Evolutionary conservation across 257 asterid genomes (phyloP), one percentile per base, ranked within the genome.

Genomic region (Ophiorrhiza pumila): DNA sequence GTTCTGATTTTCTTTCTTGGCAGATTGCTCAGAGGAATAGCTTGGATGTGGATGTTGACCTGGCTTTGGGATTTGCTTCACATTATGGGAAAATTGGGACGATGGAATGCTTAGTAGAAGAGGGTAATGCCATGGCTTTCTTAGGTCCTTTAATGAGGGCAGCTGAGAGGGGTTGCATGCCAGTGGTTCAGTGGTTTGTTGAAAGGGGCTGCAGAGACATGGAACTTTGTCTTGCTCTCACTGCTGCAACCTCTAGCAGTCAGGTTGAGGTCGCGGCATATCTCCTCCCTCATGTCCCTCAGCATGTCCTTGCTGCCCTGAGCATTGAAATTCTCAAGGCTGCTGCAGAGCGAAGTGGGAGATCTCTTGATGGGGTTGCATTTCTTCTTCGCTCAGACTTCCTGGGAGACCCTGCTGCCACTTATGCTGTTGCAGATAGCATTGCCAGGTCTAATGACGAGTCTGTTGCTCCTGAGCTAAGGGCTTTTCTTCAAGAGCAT

Each of bases 11-110:
- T 23, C 61, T 61, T 73, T 18, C 1, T 20, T 69, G 65, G 78
- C 77, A 94, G 99, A 94, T 91, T 79, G 99, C 97, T 74, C 99
- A 92, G 80, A 89, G 97, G 80, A 95, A 92, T 87, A 92, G 99
- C 88, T 85, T 95, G 87, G 98, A 95, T 45, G 98, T 95, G 78
- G 99, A 95, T 59, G 98, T 95, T 25, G 98, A 95, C 87, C 81
- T 95, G 50, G 99, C 99, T 41, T 35, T 95, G 73, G 99, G 99
- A 53, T 90, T 92, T 74, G 98, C 99, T 65, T 92, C 99, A 31
- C 98, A 92, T 80, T 95, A 92, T 41, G 88, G 98, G 4, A 95
- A 95, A 86, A 87, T 95, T 12, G 87, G 87, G 74, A 95, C 98
- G 0, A 92, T 92, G 99, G 97, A 95, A 82, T 95, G 99, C 58